Evolutionary conservation across 2,329 filamentous ascomycete genomes (phyloP).

Genomic region (Talaromyces sp.): DNA sequence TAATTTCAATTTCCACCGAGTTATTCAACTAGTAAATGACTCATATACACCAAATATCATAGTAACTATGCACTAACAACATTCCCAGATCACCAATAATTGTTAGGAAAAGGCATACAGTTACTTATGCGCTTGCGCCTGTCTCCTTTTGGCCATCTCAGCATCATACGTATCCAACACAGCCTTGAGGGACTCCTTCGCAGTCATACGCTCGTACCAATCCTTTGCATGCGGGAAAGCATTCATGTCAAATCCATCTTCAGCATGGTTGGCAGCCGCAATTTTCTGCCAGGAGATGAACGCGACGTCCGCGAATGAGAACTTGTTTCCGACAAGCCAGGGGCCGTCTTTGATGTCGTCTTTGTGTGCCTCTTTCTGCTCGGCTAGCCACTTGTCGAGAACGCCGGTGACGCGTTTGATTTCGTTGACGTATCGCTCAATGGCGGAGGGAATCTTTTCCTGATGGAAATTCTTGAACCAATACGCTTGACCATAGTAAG

Average conservation of each 20-base stretch:
- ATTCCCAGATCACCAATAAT: background rate
- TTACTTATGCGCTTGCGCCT: background rate
- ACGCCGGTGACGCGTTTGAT: constrained; percentile 17
- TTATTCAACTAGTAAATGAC: background rate
- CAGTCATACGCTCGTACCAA: constrained; percentile 9
- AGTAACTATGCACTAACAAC: background rate
- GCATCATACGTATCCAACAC: background rate
- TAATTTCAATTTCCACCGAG: background rate
- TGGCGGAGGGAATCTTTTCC: constrained; percentile 7
- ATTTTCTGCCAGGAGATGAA: constrained; percentile 19
- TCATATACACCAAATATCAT: background rate
- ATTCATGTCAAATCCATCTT: background rate
- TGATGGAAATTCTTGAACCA: constrained; percentile 18
- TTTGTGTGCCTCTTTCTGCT: constrained; percentile 22
- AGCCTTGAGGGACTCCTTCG: constrained; percentile 1
- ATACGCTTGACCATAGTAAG: constrained; percentile 18
- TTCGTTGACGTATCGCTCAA: constrained; percentile 17
- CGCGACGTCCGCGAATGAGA: constrained; percentile 15
- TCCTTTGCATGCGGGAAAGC: constrained; percentile 11
- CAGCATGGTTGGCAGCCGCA: background rate
- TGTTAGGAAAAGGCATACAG: background rate
- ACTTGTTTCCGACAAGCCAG: constrained; percentile 32
- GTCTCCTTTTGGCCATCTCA: background rate
- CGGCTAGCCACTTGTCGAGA: constrained; percentile 21
- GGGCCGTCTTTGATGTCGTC: background rate